These are phyloP conservation scores for fission yeast (Schizosaccharomyces pombe) DNA, from an alignment of 805 yeast species.

Conservation along the genomic window DNA sequence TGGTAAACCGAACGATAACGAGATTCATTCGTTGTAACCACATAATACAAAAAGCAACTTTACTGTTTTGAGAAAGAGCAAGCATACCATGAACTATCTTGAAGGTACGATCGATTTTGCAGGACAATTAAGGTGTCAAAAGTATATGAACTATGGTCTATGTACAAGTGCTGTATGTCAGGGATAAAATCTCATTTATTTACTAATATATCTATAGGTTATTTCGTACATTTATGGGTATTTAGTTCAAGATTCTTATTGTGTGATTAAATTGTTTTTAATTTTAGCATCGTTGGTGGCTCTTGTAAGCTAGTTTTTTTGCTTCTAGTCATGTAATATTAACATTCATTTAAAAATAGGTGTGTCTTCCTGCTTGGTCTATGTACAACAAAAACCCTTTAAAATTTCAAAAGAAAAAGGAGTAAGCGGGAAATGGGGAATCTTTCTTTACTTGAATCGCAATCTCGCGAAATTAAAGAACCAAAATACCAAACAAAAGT, in stretches of 20 bases:
- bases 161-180: neutral
- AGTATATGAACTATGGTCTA: neutral
- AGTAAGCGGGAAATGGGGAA: too few species aligned
- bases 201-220: neutral
- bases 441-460: too few species aligned
- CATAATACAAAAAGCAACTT: too few species aligned
- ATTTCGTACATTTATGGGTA: neutral
- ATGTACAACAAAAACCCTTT: neutral
- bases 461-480: neutral
- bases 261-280: neutral
- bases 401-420: neutral
- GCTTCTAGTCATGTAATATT: too few species aligned
- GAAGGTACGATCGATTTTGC: neutral
- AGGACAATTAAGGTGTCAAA: neutral
- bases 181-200: neutral
- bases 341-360: too few species aligned
- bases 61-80: too few species aligned
- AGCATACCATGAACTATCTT: neutral
- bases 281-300: neutral
- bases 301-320: neutral
- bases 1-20: too few species aligned
- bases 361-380: neutral
- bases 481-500: neutral
- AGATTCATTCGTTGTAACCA: too few species aligned
- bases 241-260: neutral